Evolutionary conservation across 1,284 basidiomycete genomes (phyloP).

Genomic region (Cerioporus squamosus): DNA sequence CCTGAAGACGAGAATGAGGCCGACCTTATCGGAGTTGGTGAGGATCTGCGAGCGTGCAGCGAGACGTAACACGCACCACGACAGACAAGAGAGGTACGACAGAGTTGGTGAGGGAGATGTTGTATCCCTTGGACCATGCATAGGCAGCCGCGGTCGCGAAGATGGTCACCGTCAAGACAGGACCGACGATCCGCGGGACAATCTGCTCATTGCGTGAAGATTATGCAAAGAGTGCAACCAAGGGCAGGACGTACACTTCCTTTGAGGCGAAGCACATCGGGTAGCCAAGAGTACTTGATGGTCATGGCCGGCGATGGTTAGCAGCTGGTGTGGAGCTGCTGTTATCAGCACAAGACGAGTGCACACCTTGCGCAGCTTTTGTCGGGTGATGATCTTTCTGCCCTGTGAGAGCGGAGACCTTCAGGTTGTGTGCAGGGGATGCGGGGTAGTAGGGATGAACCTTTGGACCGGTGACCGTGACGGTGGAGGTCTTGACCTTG

Average conservation of each 20-base stretch:
- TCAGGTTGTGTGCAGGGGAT: not conserved
- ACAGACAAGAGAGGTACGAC: conserved; percentile 87
- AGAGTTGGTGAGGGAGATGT: conserved; percentile 67
- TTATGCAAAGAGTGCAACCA: too few relatives aligned
- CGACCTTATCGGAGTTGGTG: conserved; percentile 48
- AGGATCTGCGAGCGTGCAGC: not conserved
- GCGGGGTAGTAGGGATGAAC: not conserved
- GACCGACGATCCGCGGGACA: conserved; percentile 69
- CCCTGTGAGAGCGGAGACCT: not conserved
- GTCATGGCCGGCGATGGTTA: conserved; percentile 1
- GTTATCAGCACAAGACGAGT: not conserved
- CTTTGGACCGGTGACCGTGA: conserved; percentile 12
- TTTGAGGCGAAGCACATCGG: conserved; percentile 83
- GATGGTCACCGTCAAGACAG: conserved; percentile 82
- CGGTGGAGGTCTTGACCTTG: not conserved
- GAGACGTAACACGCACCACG: conserved; percentile 62
- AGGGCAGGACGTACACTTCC: conserved; percentile 58
- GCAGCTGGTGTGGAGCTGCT: not conserved
- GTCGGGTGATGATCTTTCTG: conserved; percentile 37
- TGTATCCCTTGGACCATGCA: conserved; percentile 54
- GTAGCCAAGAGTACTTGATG: conserved; percentile 84
- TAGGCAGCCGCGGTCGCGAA: conserved; percentile 71
- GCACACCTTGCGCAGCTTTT: conserved; percentile 38
- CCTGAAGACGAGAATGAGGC: conserved; percentile 80
- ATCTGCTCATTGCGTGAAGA: conserved; percentile 55